These are phyloP conservation scores for Zelonia costaricensis DNA, from an alignment of 208 protist species.

Conservation along the genomic window DNA sequence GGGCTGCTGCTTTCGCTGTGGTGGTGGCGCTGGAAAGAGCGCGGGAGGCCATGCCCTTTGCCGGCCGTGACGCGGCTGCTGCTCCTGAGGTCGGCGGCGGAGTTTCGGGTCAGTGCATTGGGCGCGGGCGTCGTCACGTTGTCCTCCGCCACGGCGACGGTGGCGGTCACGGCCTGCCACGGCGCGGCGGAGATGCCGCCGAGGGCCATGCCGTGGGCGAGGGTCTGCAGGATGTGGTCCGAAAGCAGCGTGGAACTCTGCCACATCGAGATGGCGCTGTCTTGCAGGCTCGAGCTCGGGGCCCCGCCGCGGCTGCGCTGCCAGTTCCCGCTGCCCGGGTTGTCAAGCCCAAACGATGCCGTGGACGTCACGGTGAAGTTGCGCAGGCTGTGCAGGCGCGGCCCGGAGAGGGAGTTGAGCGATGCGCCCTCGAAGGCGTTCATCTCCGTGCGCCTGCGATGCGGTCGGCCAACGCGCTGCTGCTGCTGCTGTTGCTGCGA, in stretches of 20 bases:
- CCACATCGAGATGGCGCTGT: conserved; percentile 16
- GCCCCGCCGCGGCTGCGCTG: neutral
- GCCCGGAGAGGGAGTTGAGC: conserved; percentile 6
- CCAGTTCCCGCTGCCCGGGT: neutral
- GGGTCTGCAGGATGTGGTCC: conserved; percentile 28
- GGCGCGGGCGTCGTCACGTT: neutral
- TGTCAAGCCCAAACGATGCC: conserved; percentile 9
- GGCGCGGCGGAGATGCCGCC: conserved; percentile 1
- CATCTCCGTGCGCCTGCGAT: neutral
- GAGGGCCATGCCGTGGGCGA: conserved; percentile 38
- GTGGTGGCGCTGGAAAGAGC: too few relatives aligned
- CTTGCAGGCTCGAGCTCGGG: conserved; percentile 12
- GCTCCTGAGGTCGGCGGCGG: neutral
- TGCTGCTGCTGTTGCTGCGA: neutral
- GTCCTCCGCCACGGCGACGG: neutral
- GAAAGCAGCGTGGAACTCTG: conserved; percentile 19
- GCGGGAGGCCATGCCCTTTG: too few relatives aligned
- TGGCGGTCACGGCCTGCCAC: conserved; percentile 11
- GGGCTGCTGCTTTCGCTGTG: too few relatives aligned
- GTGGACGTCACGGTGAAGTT: conserved; percentile 18
- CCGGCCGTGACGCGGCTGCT: too few relatives aligned
- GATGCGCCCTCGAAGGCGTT: conserved; percentile 1
- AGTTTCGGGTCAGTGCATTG: neutral
- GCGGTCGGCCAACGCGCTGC: neutral
- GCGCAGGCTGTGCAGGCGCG: conserved; percentile 10